phyloP scores from a whole-genome alignment of 345 rosid genomes.

The Moricandia moricandioides region DNA sequence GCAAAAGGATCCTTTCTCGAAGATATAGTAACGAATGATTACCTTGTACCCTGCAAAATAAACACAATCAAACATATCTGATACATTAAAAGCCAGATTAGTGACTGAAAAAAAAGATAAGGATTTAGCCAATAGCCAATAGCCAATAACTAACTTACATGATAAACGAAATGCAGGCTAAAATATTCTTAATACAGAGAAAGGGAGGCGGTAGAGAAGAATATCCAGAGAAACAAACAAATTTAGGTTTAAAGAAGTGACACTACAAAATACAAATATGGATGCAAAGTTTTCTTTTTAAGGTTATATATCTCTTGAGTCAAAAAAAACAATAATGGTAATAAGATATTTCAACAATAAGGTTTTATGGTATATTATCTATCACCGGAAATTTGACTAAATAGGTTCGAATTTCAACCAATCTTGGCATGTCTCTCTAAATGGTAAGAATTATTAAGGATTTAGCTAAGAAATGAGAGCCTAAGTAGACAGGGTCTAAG shows the following conservation, averaged over 20 bases:
- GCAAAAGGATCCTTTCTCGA: conserved; percentile 28
- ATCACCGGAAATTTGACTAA: conserved; percentile 12
- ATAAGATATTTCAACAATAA: conserved; percentile 11
- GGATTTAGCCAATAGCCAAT: neutral
- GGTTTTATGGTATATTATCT: neutral
- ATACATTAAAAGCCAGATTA: conserved; percentile 2
- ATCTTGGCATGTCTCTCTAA: conserved; percentile 13
- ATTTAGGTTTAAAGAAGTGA: neutral
- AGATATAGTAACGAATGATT: conserved; percentile 42
- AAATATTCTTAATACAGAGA: neutral
- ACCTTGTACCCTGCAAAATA: conserved; percentile 91
- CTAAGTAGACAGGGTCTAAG: conserved; percentile 7
- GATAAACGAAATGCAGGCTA: conserved; percentile 4
- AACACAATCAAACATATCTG: conserved; percentile 25
- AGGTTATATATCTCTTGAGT: neutral
- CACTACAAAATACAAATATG: neutral
- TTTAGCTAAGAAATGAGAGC: conserved; percentile 20
- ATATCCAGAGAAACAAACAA: conserved; percentile 4
- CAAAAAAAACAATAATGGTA: conserved; percentile 17
- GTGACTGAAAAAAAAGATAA: neutral
- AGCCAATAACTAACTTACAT: conserved; percentile 1
- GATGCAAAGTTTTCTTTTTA: neutral
- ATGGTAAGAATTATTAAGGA: conserved; percentile 9
- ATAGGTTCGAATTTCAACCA: conserved; percentile 18
- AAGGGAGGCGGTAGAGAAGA: neutral